phyloP scores from a whole-genome alignment of 2,329 filamentous ascomycete genomes.

The Aspergillus glaucus region DNA sequence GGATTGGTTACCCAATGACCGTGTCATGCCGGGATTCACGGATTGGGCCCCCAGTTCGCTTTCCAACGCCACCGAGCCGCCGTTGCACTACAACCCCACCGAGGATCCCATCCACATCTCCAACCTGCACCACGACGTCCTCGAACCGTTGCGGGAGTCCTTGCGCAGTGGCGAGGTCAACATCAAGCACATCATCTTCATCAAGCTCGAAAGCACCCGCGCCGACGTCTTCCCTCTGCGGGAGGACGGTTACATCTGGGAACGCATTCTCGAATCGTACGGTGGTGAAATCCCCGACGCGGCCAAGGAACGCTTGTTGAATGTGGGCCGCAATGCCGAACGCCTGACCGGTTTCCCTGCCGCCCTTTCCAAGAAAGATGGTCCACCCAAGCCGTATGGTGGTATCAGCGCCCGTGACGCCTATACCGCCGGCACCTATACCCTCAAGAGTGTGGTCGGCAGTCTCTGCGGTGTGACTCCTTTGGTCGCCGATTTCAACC shows the following conservation, averaged over 20 bases:
- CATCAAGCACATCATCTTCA: constrained; percentile 38
- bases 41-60: constrained; percentile 11
- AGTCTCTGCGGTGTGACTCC: constrained; percentile 38
- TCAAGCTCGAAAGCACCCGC: constrained; percentile 41
- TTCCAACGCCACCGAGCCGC: constrained; percentile 1
- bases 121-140: constrained; percentile 28
- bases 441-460: constrained; percentile 38
- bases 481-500: constrained; percentile 37
- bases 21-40: constrained; percentile 11
- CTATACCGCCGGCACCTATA: constrained; percentile 38
- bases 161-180: constrained; percentile 20
- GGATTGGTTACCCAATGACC: constrained; percentile 13
- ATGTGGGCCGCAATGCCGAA: constrained; percentile 20
- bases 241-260: constrained; percentile 30
- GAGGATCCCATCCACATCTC: constrained; percentile 36
- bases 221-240: constrained; percentile 40
- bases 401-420: constrained; percentile 38
- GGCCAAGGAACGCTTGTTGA: constrained; percentile 15
- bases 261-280: constrained; percentile 32
- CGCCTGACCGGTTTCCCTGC: constrained; percentile 15
- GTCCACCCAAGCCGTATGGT: constrained; percentile 22
- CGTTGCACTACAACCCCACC: constrained; percentile 27
- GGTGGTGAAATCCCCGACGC: constrained; percentile 26
- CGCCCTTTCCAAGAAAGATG: constrained; percentile 9
- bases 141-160: constrained; percentile 13